Conservation (phyloP, 129 eudicot genomes). For the Flaveria sonorensis region DNA sequence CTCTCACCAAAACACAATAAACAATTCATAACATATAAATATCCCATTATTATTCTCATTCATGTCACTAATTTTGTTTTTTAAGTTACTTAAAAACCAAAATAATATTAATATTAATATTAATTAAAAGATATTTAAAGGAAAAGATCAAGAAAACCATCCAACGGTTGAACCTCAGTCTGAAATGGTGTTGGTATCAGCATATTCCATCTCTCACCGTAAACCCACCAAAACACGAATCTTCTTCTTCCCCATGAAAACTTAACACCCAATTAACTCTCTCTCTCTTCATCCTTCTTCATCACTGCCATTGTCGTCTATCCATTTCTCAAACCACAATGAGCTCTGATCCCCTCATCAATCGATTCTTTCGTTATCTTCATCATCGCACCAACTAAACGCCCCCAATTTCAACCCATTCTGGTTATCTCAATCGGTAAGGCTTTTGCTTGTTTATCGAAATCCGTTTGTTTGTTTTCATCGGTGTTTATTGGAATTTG, state of each 20-base stretch:
- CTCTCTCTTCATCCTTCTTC: conserved; percentile 12
- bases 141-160: conserved; percentile 16
- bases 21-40: too few species aligned
- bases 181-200: conserved; percentile 32
- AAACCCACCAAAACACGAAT: conserved; percentile 44
- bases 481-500: not conserved
- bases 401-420: conserved; percentile 26
- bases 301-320: conserved; percentile 12
- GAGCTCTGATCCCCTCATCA: conserved; percentile 26
- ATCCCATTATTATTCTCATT: too few species aligned
- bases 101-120: too few species aligned
- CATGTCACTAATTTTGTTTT: too few species aligned
- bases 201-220: conserved; percentile 45
- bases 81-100: too few species aligned
- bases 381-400: conserved; percentile 29
- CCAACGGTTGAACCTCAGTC: conserved; percentile 26
- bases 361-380: conserved; percentile 29
- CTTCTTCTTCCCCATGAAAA: conserved; percentile 37
- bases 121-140: not conserved
- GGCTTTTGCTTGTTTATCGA: not conserved
- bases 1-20: too few species aligned
- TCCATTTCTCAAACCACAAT: conserved; percentile 27
- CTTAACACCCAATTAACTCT: conserved; percentile 31
- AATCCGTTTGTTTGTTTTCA: not conserved
- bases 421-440: conserved; percentile 31